Percentiles rank a stretch among this genome's conserved stretches.
These are phyloP conservation scores for Pichia deserticola DNA, from an alignment of 805 yeast species.

Conservation along the genomic window DNA sequence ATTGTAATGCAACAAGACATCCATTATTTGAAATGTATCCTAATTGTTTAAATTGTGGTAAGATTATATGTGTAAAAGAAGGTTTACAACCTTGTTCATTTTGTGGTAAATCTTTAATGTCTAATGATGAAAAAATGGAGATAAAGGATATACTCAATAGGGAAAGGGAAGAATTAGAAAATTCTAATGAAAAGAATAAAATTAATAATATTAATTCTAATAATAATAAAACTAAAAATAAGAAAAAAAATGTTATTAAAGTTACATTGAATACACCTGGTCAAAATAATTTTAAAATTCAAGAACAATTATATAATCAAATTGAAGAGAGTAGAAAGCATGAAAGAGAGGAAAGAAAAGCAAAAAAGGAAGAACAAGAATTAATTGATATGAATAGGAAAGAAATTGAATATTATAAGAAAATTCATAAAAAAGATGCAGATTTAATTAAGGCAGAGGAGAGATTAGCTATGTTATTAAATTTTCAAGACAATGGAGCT, in stretches of 20 bases:
- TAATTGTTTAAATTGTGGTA: constrained; percentile 90
- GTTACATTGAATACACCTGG: constrained; percentile 53
- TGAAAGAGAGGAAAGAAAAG: constrained; percentile 28
- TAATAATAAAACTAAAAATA: constrained; percentile 10
- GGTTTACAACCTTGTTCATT: constrained; percentile 86
- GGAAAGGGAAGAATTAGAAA: constrained; percentile 44
- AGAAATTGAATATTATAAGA: constrained; percentile 38
- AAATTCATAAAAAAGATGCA: constrained; percentile 38
- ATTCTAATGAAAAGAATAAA: constrained; percentile 11
- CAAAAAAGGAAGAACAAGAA: constrained; percentile 31
- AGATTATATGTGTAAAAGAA: constrained; percentile 82
- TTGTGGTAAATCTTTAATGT: constrained; percentile 65
- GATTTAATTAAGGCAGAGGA: constrained; percentile 65
- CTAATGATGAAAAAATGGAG: constrained; percentile 51
- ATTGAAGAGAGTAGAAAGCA: constrained; percentile 44
- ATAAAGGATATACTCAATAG: constrained; percentile 44
- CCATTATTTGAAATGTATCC: constrained; percentile 88
- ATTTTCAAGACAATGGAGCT: constrained; percentile 79
- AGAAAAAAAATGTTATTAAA: constrained; percentile 42
- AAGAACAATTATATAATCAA: constrained; percentile 53
- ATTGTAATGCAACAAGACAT: constrained; percentile 83
- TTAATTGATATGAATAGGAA: constrained; percentile 35
- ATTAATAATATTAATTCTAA: constrained; percentile 5
- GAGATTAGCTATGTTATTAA: constrained; percentile 62
- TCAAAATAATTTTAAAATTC: constrained; percentile 59